Conservation (phyloP, 257 asterid species). For the Nicotiana tomentosiformis region DNA sequence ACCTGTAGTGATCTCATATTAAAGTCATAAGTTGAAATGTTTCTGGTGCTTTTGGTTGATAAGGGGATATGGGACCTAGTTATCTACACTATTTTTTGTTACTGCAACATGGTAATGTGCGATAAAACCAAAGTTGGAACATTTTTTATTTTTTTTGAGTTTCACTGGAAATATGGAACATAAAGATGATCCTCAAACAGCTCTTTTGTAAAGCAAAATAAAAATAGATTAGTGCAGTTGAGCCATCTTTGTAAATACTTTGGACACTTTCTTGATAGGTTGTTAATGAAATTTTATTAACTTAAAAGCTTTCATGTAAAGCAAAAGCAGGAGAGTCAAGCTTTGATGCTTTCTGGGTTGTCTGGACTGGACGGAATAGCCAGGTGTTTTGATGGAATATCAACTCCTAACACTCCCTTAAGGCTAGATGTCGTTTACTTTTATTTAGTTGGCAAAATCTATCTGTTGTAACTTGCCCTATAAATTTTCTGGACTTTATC, state of each 20-base stretch:
- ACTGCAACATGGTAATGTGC: background rate
- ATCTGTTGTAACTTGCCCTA: too few species aligned
- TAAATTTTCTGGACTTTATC: too few species aligned
- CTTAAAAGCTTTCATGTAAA: background rate
- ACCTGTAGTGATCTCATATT: constrained; percentile 1
- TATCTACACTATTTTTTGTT: background rate
- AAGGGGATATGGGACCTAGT: background rate
- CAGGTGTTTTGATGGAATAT: too few species aligned
- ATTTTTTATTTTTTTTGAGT: background rate
- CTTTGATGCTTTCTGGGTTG: background rate
- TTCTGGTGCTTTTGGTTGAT: background rate
- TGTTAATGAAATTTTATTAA: background rate
- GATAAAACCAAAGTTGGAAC: background rate
- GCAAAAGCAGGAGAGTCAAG: background rate
- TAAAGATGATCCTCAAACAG: background rate
- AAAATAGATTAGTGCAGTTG: background rate
- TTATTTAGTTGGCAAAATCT: too few species aligned
- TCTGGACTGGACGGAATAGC: too few species aligned
- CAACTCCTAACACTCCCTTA: too few species aligned
- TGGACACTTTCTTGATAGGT: background rate
- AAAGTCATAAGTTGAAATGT: background rate
- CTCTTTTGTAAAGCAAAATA: background rate
- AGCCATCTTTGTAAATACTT: background rate
- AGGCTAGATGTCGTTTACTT: too few species aligned
- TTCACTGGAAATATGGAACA: background rate